Evolutionary conservation across 139 green algal genomes (phyloP).

Genomic region (Coelastrella sp.): DNA sequence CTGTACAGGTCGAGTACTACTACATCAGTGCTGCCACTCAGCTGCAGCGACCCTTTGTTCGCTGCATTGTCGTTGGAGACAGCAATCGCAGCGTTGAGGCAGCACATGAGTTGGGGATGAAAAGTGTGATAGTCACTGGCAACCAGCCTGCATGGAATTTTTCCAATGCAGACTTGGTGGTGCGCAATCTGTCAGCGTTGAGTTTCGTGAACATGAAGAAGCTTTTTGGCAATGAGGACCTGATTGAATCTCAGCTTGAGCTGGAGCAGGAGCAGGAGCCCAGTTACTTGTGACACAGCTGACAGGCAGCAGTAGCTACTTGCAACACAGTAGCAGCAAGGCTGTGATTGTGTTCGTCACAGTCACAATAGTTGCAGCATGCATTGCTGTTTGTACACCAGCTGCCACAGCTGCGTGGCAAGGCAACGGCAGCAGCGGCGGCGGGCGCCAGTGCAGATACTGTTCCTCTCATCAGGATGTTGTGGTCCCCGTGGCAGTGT

Average conservation of each 20-base stretch:
- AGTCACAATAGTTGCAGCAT: background rate
- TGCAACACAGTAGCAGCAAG: constrained; percentile 3
- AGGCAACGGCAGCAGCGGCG: background rate
- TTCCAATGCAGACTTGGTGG: constrained; percentile 88
- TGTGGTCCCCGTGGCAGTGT: too few species aligned
- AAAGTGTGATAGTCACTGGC: constrained; percentile 85
- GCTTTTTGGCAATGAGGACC: constrained; percentile 87
- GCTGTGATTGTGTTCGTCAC: background rate
- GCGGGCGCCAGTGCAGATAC: background rate
- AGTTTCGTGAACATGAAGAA: constrained; percentile 95
- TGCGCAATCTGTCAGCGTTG: constrained; percentile 83
- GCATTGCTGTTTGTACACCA: background rate
- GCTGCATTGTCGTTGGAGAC: constrained; percentile 92
- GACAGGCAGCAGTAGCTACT: constrained; percentile 9
- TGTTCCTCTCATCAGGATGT: background rate
- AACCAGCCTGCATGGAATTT: constrained; percentile 91
- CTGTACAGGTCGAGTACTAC: constrained; percentile 63
- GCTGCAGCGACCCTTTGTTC: constrained; percentile 85
- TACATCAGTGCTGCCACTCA: constrained; percentile 80
- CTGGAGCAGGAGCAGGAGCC: constrained; percentile 37
- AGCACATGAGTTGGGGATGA: constrained; percentile 94
- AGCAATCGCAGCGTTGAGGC: constrained; percentile 90
- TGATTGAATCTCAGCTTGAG: constrained; percentile 53
- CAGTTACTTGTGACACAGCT: constrained; percentile 13
- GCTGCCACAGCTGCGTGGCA: background rate